Base-by-base conservation (phyloP, 306 rosid species). In the Carpinus fangiana region DNA sequence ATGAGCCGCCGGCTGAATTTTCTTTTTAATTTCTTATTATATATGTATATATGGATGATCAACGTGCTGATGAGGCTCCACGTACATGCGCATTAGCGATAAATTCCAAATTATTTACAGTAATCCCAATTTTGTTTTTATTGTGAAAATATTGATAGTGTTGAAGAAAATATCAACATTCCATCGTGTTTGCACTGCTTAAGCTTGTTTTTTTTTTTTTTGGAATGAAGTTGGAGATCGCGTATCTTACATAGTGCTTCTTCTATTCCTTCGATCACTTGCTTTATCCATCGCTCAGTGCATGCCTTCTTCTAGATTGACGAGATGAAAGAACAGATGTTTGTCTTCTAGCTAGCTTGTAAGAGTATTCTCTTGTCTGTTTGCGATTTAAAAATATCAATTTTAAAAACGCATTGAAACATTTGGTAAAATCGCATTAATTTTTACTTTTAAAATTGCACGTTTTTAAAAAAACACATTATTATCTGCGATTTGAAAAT, bases 61-160 rank as follows among this genome's bases (percentile, higher is more conserved):
- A 31, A 31, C 2, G 34, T 31, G 56, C 38, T 65, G 80, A 81
- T 79, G 68, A 78, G 83, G 87, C 78, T 80, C 84, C 86, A 76
- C 82, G 66, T 60, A 76, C 76, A 48, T 43, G 55, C 59, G 62
- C 83, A 81, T 83, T 75, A 75, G 82, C 20, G 65, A 70, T 43
- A 79, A 73, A 54, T 65, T 67, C 23, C 3, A 70, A 17, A 21
- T 21, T 54, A 20, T 36, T 72, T 12, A 7, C 45, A 50, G 31
- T 64, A 70, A 61, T 60, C 53, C 38, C 38, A 51, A 17, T 16
- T 74, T 64, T 77, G 73, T 82, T 84, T 77, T 67, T 72, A 20
- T 72, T 60, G 54, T 76, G 73, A 36, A 23, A 23, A 48, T 70
- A 38, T 47, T 51, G 69, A 47, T 48, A 26, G 61, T 72, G 62